Evolutionary conservation across 2,329 filamentous ascomycete genomes (phyloP).

Genomic region (Myriangium duriaei): DNA sequence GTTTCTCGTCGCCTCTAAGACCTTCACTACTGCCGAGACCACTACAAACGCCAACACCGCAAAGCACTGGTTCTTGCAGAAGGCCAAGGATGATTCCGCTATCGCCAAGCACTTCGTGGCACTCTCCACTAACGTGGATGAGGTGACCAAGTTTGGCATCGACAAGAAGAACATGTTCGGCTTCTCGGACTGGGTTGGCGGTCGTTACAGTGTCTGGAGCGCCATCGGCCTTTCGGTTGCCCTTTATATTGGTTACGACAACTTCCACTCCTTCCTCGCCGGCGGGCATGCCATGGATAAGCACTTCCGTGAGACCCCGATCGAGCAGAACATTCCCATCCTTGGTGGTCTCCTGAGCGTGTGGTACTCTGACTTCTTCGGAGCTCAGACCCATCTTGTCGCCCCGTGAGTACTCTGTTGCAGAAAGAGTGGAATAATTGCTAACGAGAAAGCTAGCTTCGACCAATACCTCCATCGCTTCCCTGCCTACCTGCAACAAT

Average conservation of each 20-base stretch:
- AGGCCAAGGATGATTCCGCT: constrained; percentile 55
- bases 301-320: constrained; percentile 84
- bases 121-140: constrained; percentile 84
- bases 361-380: constrained; percentile 99
- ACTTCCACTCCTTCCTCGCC: constrained; percentile 91
- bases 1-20: constrained; percentile 97
- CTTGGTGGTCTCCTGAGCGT: constrained; percentile 88
- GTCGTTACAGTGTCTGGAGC: constrained; percentile 97
- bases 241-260: constrained; percentile 91
- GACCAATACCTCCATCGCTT: constrained; percentile 99
- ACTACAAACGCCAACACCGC: constrained; percentile 94
- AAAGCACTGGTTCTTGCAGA: constrained; percentile 91
- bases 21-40: constrained; percentile 97
- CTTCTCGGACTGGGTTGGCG: constrained; percentile 97
- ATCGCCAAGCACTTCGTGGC: constrained; percentile 99
- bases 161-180: constrained; percentile 99
- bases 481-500: constrained; percentile 95
- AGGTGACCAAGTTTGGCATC: constrained; percentile 98
- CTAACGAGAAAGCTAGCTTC: constrained; percentile 46
- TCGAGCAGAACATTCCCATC: constrained; percentile 89
- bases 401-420: constrained; percentile 59
- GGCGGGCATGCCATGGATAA: constrained; percentile 97
- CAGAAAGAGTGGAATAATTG: neutral
- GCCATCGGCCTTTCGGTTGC: constrained; percentile 92
- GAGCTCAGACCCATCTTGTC: constrained; percentile 92